Evolutionary conservation across 805 yeast genomes (phyloP), one percentile per base, ranked within the genome.

Genomic region (Kluyveromyces nonfermentans): DNA sequence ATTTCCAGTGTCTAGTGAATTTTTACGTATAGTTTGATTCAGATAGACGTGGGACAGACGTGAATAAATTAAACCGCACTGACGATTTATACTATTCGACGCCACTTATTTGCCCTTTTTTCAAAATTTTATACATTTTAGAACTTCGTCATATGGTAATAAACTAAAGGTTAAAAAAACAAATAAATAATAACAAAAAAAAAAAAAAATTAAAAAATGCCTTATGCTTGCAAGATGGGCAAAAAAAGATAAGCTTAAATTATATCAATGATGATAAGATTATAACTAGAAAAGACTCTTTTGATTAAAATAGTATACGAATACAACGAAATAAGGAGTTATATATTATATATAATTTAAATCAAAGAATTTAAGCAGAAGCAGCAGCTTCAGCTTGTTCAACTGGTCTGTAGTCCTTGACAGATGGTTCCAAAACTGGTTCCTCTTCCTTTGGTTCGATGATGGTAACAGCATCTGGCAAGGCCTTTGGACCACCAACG

Each of bases 381-480:
- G 48, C 52, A 33, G 53, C 48, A 40, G 60, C 60, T 39, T 45
- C 48, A 31, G 45, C 44, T 40, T 45, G 48, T 45, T 65, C 68
- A 54, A 62, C 64, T 53, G 65, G 64, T 63, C 65, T 64, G 86
- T 85, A 82, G 69, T 78, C 78, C 70, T 78, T 82, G 68, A 85
- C 95, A 58, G 78, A 70, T 68, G 95, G 95, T 66, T 81, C 87
- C 59, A 78, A 74, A 63, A 83, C 72, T 55, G 70, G 73, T 69
- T 80, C 86, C 68, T 89, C 96, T 66, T 88, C 96, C 84, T 89
- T 89, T 73, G 96, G 95, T 71, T 86, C 95, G 63, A 78, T 70
- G 66, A 89, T 83, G 72, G 79, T 77, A 71, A 89, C 96, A 72
- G 82, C 87, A 74, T 89, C 97, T 70, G 97, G 97, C 70, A 89